Conservation (phyloP, 345 rosid species). For the Eutrema japonicum region DNA sequence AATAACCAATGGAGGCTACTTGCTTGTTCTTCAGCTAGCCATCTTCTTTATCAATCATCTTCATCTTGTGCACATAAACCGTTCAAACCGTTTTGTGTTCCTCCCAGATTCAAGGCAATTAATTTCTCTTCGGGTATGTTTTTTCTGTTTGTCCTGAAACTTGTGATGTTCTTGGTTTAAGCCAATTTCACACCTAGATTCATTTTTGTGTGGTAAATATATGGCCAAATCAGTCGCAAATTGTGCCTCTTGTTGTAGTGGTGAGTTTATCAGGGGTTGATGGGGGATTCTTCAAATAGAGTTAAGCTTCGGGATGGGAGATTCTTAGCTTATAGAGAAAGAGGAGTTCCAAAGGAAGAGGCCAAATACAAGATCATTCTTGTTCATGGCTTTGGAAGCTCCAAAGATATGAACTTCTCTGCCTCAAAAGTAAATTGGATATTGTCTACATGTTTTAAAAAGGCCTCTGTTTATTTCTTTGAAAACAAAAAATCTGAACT, state of each 20-base stretch:
- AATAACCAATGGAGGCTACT: not conserved
- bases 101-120: not conserved
- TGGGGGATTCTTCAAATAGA: slow-evolving; percentile 2
- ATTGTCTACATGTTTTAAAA: not conserved
- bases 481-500: not conserved
- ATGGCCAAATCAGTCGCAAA: too few relatives aligned
- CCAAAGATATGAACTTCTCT: slow-evolving; percentile 66
- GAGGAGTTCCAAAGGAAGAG: slow-evolving; percentile 60
- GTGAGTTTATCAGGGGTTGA: not conserved
- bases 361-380: slow-evolving; percentile 59
- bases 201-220: not conserved
- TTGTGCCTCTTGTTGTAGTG: not conserved
- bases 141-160: not conserved
- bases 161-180: not conserved
- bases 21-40: slow-evolving; percentile 7
- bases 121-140: not conserved
- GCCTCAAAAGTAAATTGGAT: not conserved
- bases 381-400: slow-evolving; percentile 81
- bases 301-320: slow-evolving; percentile 16
- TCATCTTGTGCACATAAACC: slow-evolving; percentile 6
- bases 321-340: slow-evolving; percentile 43
- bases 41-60: slow-evolving; percentile 9
- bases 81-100: not conserved
- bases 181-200: not conserved
- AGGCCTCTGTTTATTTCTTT: slow-evolving; percentile 9